Base-by-base conservation (phyloP, 768 basidiomycete genomes). In the Panaeolus cyanescens region DNA sequence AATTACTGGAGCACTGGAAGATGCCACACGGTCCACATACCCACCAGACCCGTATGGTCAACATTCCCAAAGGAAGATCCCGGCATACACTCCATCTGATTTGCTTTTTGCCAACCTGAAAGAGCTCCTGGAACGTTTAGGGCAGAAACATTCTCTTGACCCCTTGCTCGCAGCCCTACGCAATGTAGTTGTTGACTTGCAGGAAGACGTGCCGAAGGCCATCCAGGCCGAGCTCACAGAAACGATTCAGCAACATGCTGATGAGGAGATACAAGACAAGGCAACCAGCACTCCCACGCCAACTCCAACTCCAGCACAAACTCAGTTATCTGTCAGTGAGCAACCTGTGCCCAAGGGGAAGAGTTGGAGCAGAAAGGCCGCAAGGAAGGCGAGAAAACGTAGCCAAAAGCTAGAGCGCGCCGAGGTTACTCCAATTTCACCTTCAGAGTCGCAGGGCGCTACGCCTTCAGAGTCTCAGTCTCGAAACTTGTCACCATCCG, bases 111-210 rank as follows among this genome's bases (percentile, higher is more conserved):
- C 45, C 8, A 50, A 77, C 50, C 40, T 74, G 9, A 77, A 78
- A 64, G 58, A 64, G 2, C 53, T 79, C n/a, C 53, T 78, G 4
- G 75, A 79, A 59, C 73, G 79, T 4, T 42, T 75, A 10, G 75
- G 70, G 1, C 71, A 71, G 9, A 70, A 73, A 1, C 71, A 69
- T 39, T 74, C 73, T 13, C 64, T 79, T 1, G 74, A 77, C 33
- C 68, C 69, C 0, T 60, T 78, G 8, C 42, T 77, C 3, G 45
- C 37, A 5, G 63, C 68, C 0, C 68, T 75, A 31, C 66, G 62
- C n/a, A 36, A 59, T 19, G 62, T 72, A 9, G 54, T 67, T 15
- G 36, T 42, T 17, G 65, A 68, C 20, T 30, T 72, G 28, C 54
- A 67, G 5, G 63, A 69, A 1, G 54, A 50, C 19, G 45, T 50